phyloP scores from a whole-genome alignment of 2,329 filamentous ascomycete species.

The Fusarium pininemorale region DNA sequence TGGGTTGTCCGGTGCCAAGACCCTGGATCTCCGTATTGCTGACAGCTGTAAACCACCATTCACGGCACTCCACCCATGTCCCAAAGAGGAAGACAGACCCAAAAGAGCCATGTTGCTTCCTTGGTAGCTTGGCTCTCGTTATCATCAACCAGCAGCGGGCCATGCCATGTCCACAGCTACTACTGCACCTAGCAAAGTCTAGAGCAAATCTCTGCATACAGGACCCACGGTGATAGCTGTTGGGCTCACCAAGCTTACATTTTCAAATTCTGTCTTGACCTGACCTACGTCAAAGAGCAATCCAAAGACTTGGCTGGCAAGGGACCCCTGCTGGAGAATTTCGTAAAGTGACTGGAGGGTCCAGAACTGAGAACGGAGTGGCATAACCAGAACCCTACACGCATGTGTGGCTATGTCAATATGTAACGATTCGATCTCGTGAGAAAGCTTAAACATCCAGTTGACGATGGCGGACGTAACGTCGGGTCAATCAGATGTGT shows the following conservation, averaged over 20 bases:
- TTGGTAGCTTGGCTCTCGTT: slow-evolving; percentile 13
- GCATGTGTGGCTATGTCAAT: slow-evolving; percentile 32
- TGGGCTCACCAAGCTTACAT: slow-evolving; percentile 21
- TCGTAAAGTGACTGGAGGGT: neutral
- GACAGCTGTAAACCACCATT: slow-evolving; percentile 29
- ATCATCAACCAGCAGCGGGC: slow-evolving; percentile 22
- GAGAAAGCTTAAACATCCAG: slow-evolving; percentile 31
- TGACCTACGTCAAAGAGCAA: neutral
- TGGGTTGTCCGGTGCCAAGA: slow-evolving; percentile 27
- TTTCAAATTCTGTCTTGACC: slow-evolving; percentile 11
- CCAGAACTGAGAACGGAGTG: slow-evolving; percentile 3
- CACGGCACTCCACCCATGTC: slow-evolving; percentile 29
- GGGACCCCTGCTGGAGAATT: slow-evolving; percentile 19
- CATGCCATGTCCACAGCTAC: slow-evolving; percentile 23
- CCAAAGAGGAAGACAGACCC: slow-evolving; percentile 32
- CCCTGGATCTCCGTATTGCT: slow-evolving; percentile 40
- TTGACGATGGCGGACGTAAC: slow-evolving; percentile 25
- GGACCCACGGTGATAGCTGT: slow-evolving; percentile 29
- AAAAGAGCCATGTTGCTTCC: slow-evolving; percentile 23
- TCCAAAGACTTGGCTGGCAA: slow-evolving; percentile 23
- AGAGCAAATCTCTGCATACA: slow-evolving; percentile 23
- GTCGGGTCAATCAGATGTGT: slow-evolving; percentile 6
- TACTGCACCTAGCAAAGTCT: slow-evolving; percentile 30
- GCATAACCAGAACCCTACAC: slow-evolving; percentile 7
- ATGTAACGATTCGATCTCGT: slow-evolving; percentile 35